Percentiles rank a stretch among this genome's conserved stretches.
Conservation (phyloP, 306 rosid genomes). For the Echinosophora koreensis region DNA sequence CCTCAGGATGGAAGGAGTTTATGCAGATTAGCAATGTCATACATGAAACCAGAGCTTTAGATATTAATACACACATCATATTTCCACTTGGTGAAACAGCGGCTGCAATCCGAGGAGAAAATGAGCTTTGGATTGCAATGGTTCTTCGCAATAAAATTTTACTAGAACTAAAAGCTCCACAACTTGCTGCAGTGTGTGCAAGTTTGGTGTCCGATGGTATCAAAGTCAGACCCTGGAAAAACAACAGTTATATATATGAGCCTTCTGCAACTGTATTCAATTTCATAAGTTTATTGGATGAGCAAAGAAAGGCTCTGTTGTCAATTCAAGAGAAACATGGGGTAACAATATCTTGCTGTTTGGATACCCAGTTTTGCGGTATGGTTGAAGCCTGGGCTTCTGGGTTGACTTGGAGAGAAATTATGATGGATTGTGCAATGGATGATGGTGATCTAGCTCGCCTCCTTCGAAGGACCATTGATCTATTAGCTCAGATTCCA, state of each 20-base stretch:
- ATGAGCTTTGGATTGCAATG: slow-evolving; percentile 98
- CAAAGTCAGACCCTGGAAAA: slow-evolving; percentile 84
- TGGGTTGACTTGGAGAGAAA: slow-evolving; percentile 93
- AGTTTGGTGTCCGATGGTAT: slow-evolving; percentile 93
- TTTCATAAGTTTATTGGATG: slow-evolving; percentile 61
- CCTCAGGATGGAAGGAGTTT: slow-evolving; percentile 99
- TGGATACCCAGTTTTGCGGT: slow-evolving; percentile 92
- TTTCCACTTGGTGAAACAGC: slow-evolving; percentile 97
- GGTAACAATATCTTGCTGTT: slow-evolving; percentile 67
- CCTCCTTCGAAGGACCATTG: slow-evolving; percentile 85
- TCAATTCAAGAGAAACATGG: slow-evolving; percentile 84
- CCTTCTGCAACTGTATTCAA: slow-evolving; percentile 67
- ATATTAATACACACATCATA: slow-evolving; percentile 70
- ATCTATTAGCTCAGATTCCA: slow-evolving; percentile 90
- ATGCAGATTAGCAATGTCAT: slow-evolving; percentile 93
- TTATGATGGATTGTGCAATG: slow-evolving; percentile 99
- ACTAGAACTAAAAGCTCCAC: slow-evolving; percentile 75
- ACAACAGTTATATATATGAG: slow-evolving; percentile 79
- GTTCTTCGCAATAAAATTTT: slow-evolving; percentile 83
- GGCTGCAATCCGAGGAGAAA: slow-evolving; percentile 94
- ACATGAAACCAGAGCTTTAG: slow-evolving; percentile 84
- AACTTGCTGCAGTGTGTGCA: slow-evolving; percentile 85
- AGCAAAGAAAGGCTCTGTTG: slow-evolving; percentile 65
- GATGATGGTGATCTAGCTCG: slow-evolving; percentile 98
- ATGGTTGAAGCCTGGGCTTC: slow-evolving; percentile 99